Evolutionary conservation across 2,329 filamentous ascomycete species (phyloP).

Genomic region (Ascochyta fabae): DNA sequence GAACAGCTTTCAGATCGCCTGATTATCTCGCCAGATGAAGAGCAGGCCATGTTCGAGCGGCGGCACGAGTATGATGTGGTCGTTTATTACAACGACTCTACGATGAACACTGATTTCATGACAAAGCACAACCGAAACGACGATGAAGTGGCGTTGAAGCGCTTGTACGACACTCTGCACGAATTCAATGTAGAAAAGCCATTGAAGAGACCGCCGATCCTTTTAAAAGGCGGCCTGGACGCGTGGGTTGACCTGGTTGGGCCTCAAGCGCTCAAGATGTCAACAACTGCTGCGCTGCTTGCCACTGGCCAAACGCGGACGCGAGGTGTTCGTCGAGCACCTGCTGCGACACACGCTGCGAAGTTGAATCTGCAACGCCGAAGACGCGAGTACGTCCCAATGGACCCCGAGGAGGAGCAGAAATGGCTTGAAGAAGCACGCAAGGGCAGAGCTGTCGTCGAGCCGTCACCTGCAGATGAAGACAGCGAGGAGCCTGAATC

Average conservation of each 20-base stretch:
- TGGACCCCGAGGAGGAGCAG: constrained; percentile 81
- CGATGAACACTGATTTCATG: constrained; percentile 65
- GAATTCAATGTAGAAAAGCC: constrained; percentile 84
- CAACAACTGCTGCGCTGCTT: constrained; percentile 60
- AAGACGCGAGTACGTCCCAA: constrained; percentile 68
- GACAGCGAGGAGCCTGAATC: constrained; percentile 39
- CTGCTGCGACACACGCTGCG: constrained; percentile 59
- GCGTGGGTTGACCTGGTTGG: constrained; percentile 89
- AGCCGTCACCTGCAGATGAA: constrained; percentile 37
- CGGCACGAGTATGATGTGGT: constrained; percentile 81
- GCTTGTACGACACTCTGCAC: constrained; percentile 78
- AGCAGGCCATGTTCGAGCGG: constrained; percentile 76
- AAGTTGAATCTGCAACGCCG: constrained; percentile 62
- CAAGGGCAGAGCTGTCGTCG: constrained; percentile 64
- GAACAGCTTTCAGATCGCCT: constrained; percentile 72
- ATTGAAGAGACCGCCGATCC: constrained; percentile 73
- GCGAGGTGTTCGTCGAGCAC: constrained; percentile 60
- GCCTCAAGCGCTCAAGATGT: constrained; percentile 65
- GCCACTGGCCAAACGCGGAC: constrained; percentile 54
- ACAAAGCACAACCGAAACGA: constrained; percentile 54
- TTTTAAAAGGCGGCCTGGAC: constrained; percentile 82
- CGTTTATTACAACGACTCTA: constrained; percentile 84
- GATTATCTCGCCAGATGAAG: constrained; percentile 73
- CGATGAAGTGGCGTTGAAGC: constrained; percentile 64
- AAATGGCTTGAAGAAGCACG: constrained; percentile 80